Evolutionary conservation across 768 basidiomycete species (phyloP).

Genomic region (Ramaria rubella): DNA sequence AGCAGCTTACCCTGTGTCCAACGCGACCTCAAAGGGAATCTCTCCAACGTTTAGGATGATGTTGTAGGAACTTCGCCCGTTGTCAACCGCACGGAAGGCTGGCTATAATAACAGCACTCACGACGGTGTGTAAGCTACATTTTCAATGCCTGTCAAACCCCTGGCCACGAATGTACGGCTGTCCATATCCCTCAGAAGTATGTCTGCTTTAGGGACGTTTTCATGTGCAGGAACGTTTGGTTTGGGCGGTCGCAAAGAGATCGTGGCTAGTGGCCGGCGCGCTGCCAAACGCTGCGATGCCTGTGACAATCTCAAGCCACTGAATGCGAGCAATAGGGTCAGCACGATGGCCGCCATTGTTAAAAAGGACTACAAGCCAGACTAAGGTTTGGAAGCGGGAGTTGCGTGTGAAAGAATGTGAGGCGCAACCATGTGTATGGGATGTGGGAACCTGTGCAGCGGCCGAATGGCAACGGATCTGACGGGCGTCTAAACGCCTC

Average conservation of each 20-base stretch:
- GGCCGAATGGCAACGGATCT: too few relatives aligned
- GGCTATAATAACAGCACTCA: constrained; percentile 23
- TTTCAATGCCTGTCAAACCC: constrained; percentile 3
- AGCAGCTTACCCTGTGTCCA: constrained; percentile 53
- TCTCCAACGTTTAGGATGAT: constrained; percentile 51
- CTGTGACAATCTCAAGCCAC: not conserved
- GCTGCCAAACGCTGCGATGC: not conserved
- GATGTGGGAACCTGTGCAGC: too few relatives aligned
- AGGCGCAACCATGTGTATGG: too few relatives aligned
- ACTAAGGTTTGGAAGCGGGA: not conserved
- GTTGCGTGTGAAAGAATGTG: not conserved
- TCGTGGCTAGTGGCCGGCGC: not conserved
- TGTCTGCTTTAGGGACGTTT: not conserved
- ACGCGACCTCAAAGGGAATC: constrained; percentile 58
- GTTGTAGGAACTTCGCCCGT: constrained; percentile 54
- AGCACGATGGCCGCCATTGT: not conserved
- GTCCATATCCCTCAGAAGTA: not conserved
- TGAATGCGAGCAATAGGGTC: not conserved
- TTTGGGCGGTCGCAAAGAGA: not conserved
- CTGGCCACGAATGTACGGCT: not conserved
- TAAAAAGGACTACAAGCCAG: not conserved
- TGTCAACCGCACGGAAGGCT: not conserved
- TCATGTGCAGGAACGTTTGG: not conserved
- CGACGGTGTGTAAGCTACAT: constrained; percentile 19
- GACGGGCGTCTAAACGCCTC: not conserved